Evolutionary conservation across 2,329 filamentous ascomycete species (phyloP).

Genomic region (Ceratocystis colombiana): DNA sequence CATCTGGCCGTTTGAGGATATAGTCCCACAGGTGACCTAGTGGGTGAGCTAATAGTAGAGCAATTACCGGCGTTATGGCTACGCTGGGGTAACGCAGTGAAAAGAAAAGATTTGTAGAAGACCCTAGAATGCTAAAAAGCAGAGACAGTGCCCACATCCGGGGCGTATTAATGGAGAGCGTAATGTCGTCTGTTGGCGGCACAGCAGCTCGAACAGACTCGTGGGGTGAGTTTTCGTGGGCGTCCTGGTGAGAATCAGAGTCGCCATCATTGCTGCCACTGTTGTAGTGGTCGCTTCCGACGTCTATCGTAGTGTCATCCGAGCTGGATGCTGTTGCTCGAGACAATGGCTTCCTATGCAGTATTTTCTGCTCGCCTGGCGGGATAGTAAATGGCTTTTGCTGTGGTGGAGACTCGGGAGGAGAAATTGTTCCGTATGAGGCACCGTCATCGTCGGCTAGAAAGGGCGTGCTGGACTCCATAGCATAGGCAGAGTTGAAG

Average conservation of each 20-base stretch:
- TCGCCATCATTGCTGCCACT: constrained; percentile 29
- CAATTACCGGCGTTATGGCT: constrained; percentile 80
- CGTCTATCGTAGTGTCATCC: constrained; percentile 16
- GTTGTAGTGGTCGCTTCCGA: constrained; percentile 30
- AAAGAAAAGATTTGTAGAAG: constrained; percentile 79
- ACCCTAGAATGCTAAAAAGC: constrained; percentile 69
- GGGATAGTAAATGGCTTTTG: constrained; percentile 13
- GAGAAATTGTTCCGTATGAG: constrained; percentile 23
- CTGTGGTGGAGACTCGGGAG: constrained; percentile 21
- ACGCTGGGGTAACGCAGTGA: constrained; percentile 83
- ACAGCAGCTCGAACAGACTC: constrained; percentile 73
- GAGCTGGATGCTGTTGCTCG: not conserved
- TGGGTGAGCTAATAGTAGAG: constrained; percentile 72
- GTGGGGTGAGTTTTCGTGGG: constrained; percentile 63
- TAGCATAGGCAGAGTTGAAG: not conserved
- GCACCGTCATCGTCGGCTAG: constrained; percentile 18
- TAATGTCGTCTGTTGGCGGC: constrained; percentile 61
- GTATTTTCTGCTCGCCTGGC: not conserved
- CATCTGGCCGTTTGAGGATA: constrained; percentile 52
- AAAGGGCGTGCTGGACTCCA: constrained; percentile 23
- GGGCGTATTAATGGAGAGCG: constrained; percentile 74
- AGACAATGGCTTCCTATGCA: constrained; percentile 4
- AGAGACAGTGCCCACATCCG: constrained; percentile 80
- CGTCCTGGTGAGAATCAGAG: constrained; percentile 35
- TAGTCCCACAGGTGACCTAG: constrained; percentile 72